Evolutionary conservation across 1,284 basidiomycete genomes (phyloP).

Genomic region (Moesziomyces antarcticus): DNA sequence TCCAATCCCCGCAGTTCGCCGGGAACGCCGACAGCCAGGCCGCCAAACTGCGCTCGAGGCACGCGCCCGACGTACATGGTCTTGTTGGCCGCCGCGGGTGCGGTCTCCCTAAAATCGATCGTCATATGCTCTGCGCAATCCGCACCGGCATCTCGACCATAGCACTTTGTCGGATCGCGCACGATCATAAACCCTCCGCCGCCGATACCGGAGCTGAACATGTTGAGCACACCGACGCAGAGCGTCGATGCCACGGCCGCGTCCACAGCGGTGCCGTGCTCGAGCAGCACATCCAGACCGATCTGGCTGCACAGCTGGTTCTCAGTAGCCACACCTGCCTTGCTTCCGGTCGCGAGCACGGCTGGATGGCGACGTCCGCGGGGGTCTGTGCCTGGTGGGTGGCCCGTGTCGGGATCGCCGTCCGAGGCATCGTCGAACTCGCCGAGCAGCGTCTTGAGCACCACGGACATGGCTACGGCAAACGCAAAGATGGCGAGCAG

Average conservation of each 20-base stretch:
- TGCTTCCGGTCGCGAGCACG: conserved; percentile 34
- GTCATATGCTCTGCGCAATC: conserved; percentile 60
- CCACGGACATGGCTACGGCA: conserved; percentile 34
- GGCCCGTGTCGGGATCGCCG: background rate
- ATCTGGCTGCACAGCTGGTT: conserved; percentile 47
- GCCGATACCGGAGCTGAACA: conserved; percentile 69
- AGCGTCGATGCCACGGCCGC: conserved; percentile 76
- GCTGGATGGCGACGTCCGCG: conserved; percentile 47
- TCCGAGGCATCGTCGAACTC: conserved; percentile 24
- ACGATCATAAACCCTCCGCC: conserved; percentile 66
- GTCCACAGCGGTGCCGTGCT: conserved; percentile 91
- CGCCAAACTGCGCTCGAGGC: conserved; percentile 52
- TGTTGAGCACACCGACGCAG: conserved; percentile 68
- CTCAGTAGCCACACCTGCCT: conserved; percentile 57
- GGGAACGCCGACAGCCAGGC: conserved; percentile 65
- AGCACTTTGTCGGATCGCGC: conserved; percentile 72
- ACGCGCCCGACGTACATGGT: conserved; percentile 66
- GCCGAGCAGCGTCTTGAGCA: conserved; percentile 39
- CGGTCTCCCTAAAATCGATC: conserved; percentile 70
- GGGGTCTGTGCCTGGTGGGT: conserved; percentile 9
- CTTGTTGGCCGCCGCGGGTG: conserved; percentile 68
- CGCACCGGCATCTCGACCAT: conserved; percentile 3
- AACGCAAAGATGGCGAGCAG: conserved; percentile 38
- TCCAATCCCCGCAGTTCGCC: conserved; percentile 67
- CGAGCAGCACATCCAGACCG: conserved; percentile 67